Evolutionary conservation across 2,329 filamentous ascomycete species (phyloP), one percentile per base, ranked within the genome.

Genomic region (Epichloe elymi): DNA sequence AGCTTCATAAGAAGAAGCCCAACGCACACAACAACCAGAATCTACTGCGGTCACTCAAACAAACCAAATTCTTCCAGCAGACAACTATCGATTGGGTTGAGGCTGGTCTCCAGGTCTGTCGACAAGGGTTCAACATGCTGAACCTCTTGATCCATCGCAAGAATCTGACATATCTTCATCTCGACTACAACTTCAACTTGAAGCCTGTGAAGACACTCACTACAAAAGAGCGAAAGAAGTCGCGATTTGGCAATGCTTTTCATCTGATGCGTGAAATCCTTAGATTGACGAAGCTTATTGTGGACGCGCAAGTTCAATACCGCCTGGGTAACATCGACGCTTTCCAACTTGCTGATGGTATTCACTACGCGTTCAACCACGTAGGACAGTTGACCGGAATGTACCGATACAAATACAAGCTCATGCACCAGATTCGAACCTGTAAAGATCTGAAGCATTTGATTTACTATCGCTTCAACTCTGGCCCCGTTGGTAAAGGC

Each of bases 401-500:
- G 93, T 98, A 98, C 71, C 86, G 93, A 54, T 98, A 98, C 79
- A 98, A 98, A 76, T 98, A 98, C 75, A 98, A 98, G 76, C 77
- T 98, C 51, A 98, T 98, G 93, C 93, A 98, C 67, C 93, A 98
- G 69, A 98, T 98, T 61, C 88, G 93, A 60, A 95, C 93, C 0
- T 98, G 93, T 75, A 98, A 98, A 70, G 93, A 98, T 70, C 68
- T 98, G 64, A 98, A 98, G 79, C 93, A 98, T 78, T 73, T 98
- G 55, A 97, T 98, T 58, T 98, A 98, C 73, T 97, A 97, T 68
- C 86, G 91, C 47, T 98, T 98, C 73, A 98, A 98, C 67, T 90
- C 89, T 53, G 93, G 90, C 0, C 87, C 91, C 11, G 94, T 98
- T 19, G 93, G 93, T 8, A 98, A 98, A 67, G 93, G 93, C 40